A percentile compares a stretch with the other conserved stretches of the same genome.
phyloP scores from a whole-genome alignment of 2,329 filamentous ascomycete genomes.

The Cryphonectria carpinicola region DNA sequence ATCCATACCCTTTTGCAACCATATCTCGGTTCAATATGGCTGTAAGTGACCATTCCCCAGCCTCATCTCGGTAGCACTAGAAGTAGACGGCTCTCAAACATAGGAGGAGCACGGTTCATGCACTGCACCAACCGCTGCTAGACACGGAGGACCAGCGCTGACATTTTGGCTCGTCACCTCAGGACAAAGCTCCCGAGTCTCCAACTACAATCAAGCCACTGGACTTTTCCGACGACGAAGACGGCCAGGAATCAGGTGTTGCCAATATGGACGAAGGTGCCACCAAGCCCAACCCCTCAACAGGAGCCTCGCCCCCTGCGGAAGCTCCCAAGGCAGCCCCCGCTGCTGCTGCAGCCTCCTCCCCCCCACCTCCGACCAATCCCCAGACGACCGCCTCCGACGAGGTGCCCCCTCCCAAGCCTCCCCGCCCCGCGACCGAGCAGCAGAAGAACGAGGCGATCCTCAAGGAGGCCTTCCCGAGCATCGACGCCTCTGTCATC shows the following conservation, averaged over 20 bases:
- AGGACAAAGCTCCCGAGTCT: slow-evolving; percentile 55
- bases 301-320: slow-evolving; percentile 33
- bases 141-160: slow-evolving; percentile 15
- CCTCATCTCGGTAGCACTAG: slow-evolving; percentile 28
- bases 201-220: slow-evolving; percentile 68
- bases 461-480: slow-evolving; percentile 90
- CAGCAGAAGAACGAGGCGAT: slow-evolving; percentile 85
- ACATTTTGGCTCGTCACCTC: slow-evolving; percentile 1
- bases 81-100: slow-evolving; percentile 23
- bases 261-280: slow-evolving; percentile 43
- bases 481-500: slow-evolving; percentile 77
- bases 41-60: slow-evolving; percentile 23
- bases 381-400: slow-evolving; percentile 37
- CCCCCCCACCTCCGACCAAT: slow-evolving; percentile 25
- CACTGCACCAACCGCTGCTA: slow-evolving; percentile 17
- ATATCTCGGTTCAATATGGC: slow-evolving; percentile 30
- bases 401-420: slow-evolving; percentile 71
- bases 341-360: slow-evolving; percentile 11
- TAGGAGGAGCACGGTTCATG: slow-evolving; percentile 28
- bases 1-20: not conserved
- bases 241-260: slow-evolving; percentile 63
- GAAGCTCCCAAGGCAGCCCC: slow-evolving; percentile 31
- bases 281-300: slow-evolving; percentile 28
- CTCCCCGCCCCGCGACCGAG: slow-evolving; percentile 80
- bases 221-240: slow-evolving; percentile 73